Percentiles rank a stretch among this genome's conserved stretches.
Evolutionary conservation across 1,284 basidiomycete species (phyloP).

Genomic region (Volvariella volvacea): DNA sequence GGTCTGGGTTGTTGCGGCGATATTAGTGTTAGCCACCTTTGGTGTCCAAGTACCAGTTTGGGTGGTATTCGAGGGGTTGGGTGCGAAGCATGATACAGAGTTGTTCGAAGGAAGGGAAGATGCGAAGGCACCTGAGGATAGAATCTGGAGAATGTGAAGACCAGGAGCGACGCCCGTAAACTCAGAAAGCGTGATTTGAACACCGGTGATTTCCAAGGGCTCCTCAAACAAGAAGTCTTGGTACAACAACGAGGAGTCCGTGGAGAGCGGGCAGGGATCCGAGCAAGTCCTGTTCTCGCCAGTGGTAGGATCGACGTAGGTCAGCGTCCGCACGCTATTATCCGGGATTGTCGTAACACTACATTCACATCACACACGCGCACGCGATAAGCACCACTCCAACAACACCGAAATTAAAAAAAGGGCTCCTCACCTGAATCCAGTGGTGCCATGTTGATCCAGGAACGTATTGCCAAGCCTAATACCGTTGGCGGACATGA

Average conservation of each 20-base stretch:
- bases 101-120: conserved; percentile 62
- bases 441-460: conserved; percentile 72
- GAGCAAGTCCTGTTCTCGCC: conserved; percentile 70
- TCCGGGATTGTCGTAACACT: conserved; percentile 86
- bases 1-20: conserved; percentile 74
- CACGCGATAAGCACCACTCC: too few species aligned
- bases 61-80: conserved; percentile 57
- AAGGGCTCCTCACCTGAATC: conserved; percentile 62
- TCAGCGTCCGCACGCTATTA: conserved; percentile 72
- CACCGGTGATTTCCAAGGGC: conserved; percentile 67
- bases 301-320: conserved; percentile 73
- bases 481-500: conserved; percentile 70
- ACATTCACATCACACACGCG: conserved; percentile 10
- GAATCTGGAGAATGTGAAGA: conserved; percentile 82
- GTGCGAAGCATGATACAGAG: conserved; percentile 67
- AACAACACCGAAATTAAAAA: conserved; percentile 3
- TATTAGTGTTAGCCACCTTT: conserved; percentile 57
- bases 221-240: conserved; percentile 82
- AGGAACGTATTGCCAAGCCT: conserved; percentile 90
- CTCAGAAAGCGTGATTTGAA: conserved; percentile 73
- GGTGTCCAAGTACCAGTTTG: conserved; percentile 66
- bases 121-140: conserved; percentile 87
- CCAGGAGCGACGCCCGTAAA: conserved; percentile 80
- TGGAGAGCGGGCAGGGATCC: conserved; percentile 67
- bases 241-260: conserved; percentile 68